phyloP scores from a whole-genome alignment of 2,329 filamentous ascomycete species.

The Cercospora canescens region DNA sequence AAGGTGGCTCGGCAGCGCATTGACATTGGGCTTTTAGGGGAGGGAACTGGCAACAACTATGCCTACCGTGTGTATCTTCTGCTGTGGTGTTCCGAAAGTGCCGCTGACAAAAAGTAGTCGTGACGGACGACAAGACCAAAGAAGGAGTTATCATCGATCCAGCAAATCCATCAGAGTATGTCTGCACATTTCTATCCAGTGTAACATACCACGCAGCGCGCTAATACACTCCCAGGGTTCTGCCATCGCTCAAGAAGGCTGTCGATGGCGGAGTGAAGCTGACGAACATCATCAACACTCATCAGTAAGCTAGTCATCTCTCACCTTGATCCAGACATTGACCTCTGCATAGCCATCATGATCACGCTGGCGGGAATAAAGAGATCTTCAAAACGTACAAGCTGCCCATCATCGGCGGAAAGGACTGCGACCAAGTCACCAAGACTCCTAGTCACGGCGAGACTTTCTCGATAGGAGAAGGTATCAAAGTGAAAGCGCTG shows the following conservation, averaged over 20 bases:
- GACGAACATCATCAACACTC: constrained; percentile 90
- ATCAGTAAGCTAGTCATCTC: constrained; percentile 67
- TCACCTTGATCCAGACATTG: background rate
- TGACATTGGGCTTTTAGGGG: constrained; percentile 55
- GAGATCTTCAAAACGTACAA: constrained; percentile 66
- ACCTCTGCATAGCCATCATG: constrained; percentile 69
- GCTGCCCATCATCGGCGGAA: constrained; percentile 82
- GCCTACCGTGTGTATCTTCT: constrained; percentile 56
- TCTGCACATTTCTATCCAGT: background rate
- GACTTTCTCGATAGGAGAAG: constrained; percentile 76
- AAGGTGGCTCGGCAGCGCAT: constrained; percentile 22
- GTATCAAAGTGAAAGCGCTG: constrained; percentile 80
- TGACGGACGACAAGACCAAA: constrained; percentile 52
- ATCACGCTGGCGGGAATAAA: constrained; percentile 90
- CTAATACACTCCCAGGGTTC: constrained; percentile 48
- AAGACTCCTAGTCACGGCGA: constrained; percentile 73
- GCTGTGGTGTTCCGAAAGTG: background rate
- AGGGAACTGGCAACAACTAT: constrained; percentile 78
- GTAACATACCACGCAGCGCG: background rate
- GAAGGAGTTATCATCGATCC: constrained; percentile 70
- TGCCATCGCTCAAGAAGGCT: constrained; percentile 69
- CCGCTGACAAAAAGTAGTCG: constrained; percentile 30
- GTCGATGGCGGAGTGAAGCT: constrained; percentile 75
- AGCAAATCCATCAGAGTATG: constrained; percentile 74
- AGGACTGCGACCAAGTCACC: constrained; percentile 78